Evolutionary conservation across 768 basidiomycete species (phyloP).

Genomic region (Pluteus cervinus): DNA sequence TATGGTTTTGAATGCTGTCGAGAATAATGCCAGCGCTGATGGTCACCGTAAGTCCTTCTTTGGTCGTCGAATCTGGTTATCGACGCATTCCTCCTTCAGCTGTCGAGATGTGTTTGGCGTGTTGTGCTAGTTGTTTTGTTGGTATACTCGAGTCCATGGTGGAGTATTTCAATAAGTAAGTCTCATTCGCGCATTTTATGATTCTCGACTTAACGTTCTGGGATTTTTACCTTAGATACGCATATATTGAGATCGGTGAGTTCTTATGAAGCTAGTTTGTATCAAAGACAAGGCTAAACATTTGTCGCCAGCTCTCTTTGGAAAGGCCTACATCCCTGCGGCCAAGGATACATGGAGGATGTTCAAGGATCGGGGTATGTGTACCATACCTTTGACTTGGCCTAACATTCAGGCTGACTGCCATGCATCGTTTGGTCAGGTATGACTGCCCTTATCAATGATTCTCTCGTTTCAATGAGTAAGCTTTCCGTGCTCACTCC

Average conservation of each 20-base stretch:
- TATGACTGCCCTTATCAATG: conserved; percentile 79
- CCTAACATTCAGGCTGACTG: no score
- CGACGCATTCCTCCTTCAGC: conserved; percentile 32
- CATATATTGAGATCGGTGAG: conserved; percentile 77
- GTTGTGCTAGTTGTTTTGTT: conserved; percentile 75
- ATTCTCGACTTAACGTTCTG: conserved; percentile 1
- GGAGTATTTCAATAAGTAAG: conserved; percentile 73
- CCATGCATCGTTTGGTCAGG: no score
- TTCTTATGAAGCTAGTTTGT: not conserved
- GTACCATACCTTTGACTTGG: conserved; percentile 3
- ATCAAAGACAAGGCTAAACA: conserved; percentile 3
- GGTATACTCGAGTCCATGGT: conserved; percentile 65
- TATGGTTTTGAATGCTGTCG: conserved; percentile 51
- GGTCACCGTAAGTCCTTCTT: conserved; percentile 51
- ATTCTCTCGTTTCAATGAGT: conserved; percentile 78
- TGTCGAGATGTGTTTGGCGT: conserved; percentile 67
- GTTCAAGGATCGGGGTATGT: conserved; percentile 61
- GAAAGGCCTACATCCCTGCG: conserved; percentile 74
- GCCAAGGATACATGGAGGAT: conserved; percentile 82
- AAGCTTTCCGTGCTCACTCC: conserved; percentile 21
- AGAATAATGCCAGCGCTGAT: conserved; percentile 53
- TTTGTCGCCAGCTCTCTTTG: conserved; percentile 64
- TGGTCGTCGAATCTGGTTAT: not conserved
- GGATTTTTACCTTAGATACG: conserved; percentile 42
- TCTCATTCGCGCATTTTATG: not conserved